Conservation (phyloP, 1,284 basidiomycete genomes). For the Uromyces viciae-fabae region DNA sequence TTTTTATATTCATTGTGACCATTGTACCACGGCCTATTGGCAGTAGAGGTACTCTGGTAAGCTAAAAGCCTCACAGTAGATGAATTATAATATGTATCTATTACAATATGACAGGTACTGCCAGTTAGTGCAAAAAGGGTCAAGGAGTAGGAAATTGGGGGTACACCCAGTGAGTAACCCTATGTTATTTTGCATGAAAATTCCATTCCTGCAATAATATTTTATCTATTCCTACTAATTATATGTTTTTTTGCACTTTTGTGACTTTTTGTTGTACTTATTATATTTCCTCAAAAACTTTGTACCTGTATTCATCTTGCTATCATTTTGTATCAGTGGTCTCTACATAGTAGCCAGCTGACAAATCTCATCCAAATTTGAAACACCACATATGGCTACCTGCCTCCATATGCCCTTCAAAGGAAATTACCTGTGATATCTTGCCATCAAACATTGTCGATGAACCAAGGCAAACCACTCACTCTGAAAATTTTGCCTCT, state of each 20-base stretch:
- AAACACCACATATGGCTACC: too few species aligned
- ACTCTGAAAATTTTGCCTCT: too few species aligned
- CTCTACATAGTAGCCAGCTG: background rate
- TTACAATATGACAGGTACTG: background rate
- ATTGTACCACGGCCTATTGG: too few species aligned
- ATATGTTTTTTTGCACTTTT: too few species aligned
- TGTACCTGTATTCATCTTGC: background rate
- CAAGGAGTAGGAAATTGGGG: background rate
- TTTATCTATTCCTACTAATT: background rate
- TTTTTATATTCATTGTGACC: background rate
- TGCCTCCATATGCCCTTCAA: too few species aligned
- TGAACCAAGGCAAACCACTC: too few species aligned
- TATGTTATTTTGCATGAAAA: background rate
- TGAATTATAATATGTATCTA: too few species aligned
- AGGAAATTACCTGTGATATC: too few species aligned
- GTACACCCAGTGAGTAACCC: background rate
- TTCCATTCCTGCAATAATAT: background rate
- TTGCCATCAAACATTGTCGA: too few species aligned
- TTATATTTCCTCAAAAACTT: background rate
- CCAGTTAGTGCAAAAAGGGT: background rate
- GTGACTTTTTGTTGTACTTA: background rate
- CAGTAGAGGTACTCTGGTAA: too few species aligned
- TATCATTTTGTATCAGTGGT: background rate
- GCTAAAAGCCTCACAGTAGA: too few species aligned
- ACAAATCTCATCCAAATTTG: too few species aligned